These are phyloP conservation scores for Lupinus albus DNA, from an alignment of 306 rosid genomes.

Conservation along the genomic window DNA sequence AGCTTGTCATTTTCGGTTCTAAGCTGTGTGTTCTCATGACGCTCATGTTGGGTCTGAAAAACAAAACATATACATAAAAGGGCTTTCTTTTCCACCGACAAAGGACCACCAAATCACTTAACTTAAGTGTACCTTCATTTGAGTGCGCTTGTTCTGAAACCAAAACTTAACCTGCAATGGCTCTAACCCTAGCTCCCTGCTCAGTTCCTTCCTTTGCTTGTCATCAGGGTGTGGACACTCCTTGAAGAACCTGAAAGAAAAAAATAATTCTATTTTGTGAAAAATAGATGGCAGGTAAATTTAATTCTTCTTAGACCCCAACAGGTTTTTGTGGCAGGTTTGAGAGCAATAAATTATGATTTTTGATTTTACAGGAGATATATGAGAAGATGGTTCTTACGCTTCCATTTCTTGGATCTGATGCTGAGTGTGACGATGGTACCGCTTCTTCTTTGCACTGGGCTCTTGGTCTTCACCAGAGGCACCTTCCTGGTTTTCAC, in stretches of 20 bases:
- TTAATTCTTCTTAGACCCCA: too few relatives aligned
- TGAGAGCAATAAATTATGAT: too few relatives aligned
- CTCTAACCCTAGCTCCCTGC: constrained; percentile 86
- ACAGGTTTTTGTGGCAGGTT: not conserved
- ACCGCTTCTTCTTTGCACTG: constrained; percentile 82
- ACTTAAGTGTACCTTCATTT: constrained; percentile 70
- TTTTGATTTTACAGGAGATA: too few relatives aligned
- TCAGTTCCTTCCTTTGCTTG: constrained; percentile 92
- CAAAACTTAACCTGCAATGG: constrained; percentile 95
- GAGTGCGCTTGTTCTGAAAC: constrained; percentile 99
- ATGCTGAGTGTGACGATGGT: constrained; percentile 97
- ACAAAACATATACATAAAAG: not conserved
- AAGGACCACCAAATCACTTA: not conserved
- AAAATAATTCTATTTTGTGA: not conserved
- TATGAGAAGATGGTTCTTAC: constrained; percentile 44
- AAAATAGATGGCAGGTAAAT: too few relatives aligned
- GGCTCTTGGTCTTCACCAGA: constrained; percentile 89
- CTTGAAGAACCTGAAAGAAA: constrained; percentile 70
- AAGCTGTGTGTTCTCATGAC: constrained; percentile 83
- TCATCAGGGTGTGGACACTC: constrained; percentile 99
- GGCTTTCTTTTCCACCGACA: not conserved
- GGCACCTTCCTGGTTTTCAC: constrained; percentile 73
- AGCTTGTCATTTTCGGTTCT: constrained; percentile 87
- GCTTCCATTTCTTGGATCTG: constrained; percentile 99
- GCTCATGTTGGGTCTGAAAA: constrained; percentile 82